A percentile compares a stretch with the other conserved stretches of the same genome.
phyloP scores from a whole-genome alignment of 2,329 filamentous ascomycete genomes.

The Diaporthe amygdali region DNA sequence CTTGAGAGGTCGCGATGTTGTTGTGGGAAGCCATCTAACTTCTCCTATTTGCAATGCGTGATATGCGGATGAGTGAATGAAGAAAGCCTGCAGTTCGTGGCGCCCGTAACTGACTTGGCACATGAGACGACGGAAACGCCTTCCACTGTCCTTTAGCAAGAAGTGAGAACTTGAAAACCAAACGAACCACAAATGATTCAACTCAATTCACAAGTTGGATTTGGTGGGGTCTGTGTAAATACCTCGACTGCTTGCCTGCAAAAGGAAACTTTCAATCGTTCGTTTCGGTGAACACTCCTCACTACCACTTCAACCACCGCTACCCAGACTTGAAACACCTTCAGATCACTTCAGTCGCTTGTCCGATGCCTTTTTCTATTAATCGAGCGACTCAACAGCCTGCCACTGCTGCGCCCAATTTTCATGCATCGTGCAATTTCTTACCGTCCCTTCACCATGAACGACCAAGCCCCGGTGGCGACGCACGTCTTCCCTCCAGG shows the following conservation, averaged over 20 bases:
- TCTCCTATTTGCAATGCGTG: neutral
- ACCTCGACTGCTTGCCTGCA: neutral
- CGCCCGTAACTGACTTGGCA: neutral
- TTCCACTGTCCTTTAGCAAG: neutral
- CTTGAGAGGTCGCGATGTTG: neutral
- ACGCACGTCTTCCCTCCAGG: neutral
- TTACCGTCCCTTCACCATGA: neutral
- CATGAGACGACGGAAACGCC: neutral
- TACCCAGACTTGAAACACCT: too few species aligned
- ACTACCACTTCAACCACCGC: too few species aligned
- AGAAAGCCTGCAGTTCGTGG: neutral
- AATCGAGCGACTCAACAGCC: accelerated
- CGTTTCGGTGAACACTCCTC: neutral
- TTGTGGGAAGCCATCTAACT: too few species aligned
- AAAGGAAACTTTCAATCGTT: neutral
- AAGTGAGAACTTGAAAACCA: neutral
- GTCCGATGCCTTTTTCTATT: neutral
- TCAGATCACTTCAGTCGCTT: too few species aligned
- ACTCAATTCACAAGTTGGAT: neutral
- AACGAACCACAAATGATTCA: neutral
- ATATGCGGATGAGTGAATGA: neutral
- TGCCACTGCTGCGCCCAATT: neutral
- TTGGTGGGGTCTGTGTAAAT: neutral
- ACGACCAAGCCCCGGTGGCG: accelerated
- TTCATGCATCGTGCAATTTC: neutral